phyloP scores from a whole-genome alignment of 495 filamentous ascomycete species.

The Talaromyces proteolyticus region DNA sequence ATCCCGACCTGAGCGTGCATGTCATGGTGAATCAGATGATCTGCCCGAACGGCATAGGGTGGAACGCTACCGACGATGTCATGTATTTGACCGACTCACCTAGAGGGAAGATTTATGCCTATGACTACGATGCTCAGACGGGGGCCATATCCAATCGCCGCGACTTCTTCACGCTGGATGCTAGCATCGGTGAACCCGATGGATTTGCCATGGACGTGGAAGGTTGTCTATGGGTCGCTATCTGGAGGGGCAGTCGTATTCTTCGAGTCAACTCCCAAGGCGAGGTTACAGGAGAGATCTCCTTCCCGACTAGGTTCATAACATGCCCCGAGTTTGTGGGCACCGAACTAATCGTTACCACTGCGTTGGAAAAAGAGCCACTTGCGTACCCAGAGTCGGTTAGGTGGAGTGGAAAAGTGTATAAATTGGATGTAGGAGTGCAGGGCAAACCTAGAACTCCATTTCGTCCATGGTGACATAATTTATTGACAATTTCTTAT shows the following conservation, averaged over 20 bases:
- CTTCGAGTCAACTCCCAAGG: slow-evolving; percentile 61
- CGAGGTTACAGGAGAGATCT: slow-evolving; percentile 59
- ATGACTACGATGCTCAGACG: slow-evolving; percentile 61
- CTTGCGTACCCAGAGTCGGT: slow-evolving; percentile 50
- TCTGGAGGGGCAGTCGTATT: slow-evolving; percentile 65
- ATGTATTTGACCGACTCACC: slow-evolving; percentile 84
- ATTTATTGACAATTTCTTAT: too few relatives aligned
- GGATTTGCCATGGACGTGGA: slow-evolving; percentile 69
- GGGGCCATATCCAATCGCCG: slow-evolving; percentile 63
- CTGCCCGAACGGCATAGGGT: slow-evolving; percentile 88
- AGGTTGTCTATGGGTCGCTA: slow-evolving; percentile 72
- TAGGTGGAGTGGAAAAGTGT: slow-evolving; percentile 59
- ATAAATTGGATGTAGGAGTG: slow-evolving; percentile 62
- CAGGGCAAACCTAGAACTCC: slow-evolving; percentile 50
- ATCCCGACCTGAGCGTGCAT: slow-evolving; percentile 55
- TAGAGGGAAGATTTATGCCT: slow-evolving; percentile 62
- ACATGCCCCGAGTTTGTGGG: slow-evolving; percentile 71
- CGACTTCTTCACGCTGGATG: slow-evolving; percentile 39
- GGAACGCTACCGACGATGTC: slow-evolving; percentile 61
- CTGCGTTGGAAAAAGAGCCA: slow-evolving; percentile 54
- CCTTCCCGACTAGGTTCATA: slow-evolving; percentile 60
- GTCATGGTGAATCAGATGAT: slow-evolving; percentile 55
- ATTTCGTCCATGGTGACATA: slow-evolving; percentile 24
- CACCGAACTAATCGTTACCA: slow-evolving; percentile 70
- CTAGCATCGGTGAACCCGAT: slow-evolving; percentile 52